phyloP scores from a whole-genome alignment of 148 eudicot genomes.

The Amaranthus palmeri region DNA sequence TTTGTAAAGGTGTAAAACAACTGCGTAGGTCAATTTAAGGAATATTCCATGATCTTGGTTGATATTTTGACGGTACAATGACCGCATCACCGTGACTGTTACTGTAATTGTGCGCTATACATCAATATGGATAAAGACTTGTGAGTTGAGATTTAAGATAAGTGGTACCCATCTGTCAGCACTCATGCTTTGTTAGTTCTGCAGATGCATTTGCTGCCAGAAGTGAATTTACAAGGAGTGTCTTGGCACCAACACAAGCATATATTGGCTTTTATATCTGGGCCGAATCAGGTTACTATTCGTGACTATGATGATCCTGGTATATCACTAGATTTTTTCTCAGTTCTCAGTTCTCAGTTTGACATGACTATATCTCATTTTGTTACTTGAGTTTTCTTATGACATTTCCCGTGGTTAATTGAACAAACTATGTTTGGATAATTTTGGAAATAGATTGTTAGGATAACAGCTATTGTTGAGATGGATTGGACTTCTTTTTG shows the following conservation, averaged over 20 bases:
- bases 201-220: conserved; percentile 71
- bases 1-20: too few species aligned
- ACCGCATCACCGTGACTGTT: too few species aligned
- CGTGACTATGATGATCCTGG: conserved; percentile 91
- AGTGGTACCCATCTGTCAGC: background rate
- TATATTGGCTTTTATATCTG: conserved; percentile 82
- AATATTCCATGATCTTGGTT: too few species aligned
- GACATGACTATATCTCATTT: background rate
- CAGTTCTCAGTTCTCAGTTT: conserved; percentile 9
- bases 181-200: conserved; percentile 14
- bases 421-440: background rate
- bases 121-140: background rate
- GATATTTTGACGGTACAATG: too few species aligned
- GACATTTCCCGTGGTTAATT: background rate
- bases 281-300: conserved; percentile 72
- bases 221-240: conserved; percentile 79
- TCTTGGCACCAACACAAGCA: conserved; percentile 92
- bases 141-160: background rate
- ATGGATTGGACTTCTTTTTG: background rate
- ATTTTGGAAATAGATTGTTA: background rate
- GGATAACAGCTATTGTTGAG: background rate
- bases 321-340: conserved; percentile 20
- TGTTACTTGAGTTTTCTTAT: background rate
- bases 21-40: too few species aligned
- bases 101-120: background rate